phyloP scores from a whole-genome alignment of 352 stramenopile species.

The Globisporangium cystogenes region DNA sequence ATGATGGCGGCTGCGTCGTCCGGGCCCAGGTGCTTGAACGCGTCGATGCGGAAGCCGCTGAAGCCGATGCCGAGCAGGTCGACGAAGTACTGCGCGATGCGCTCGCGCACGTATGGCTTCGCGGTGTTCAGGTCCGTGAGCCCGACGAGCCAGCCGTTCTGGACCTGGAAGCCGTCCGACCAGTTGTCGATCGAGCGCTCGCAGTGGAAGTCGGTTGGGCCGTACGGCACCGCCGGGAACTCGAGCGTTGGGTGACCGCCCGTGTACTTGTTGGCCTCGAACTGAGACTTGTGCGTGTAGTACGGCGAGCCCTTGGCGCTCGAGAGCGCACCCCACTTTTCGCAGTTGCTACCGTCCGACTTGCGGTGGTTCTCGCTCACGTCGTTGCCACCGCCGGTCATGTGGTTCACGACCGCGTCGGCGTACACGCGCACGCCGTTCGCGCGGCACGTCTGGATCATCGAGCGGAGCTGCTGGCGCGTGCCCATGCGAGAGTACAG shows the following conservation, averaged over 20 bases:
- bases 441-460: conserved; percentile 62
- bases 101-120: conserved; percentile 50
- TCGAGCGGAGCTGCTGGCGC: conserved; percentile 36
- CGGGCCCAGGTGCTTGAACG: conserved; percentile 57
- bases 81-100: conserved; percentile 69
- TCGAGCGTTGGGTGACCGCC: conserved; percentile 37
- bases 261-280: conserved; percentile 35
- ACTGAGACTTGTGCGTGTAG: conserved; percentile 38
- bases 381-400: conserved; percentile 42
- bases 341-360: conserved; percentile 13
- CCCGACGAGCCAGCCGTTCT: conserved; percentile 36
- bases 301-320: conserved; percentile 32
- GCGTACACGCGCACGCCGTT: conserved; percentile 58
- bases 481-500: conserved; percentile 51
- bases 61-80: conserved; percentile 66
- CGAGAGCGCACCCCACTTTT: conserved; percentile 28
- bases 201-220: conserved; percentile 62
- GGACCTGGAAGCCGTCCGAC: conserved; percentile 29
- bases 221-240: conserved; percentile 52
- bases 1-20: conserved; percentile 45
- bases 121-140: conserved; percentile 52
- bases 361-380: conserved; percentile 28
- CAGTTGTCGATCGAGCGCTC: conserved; percentile 29
- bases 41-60: conserved; percentile 60
- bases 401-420: conserved; percentile 61